Base-by-base conservation (phyloP, 352 stramenopile species). In the Globisporangium radiosum region DNA sequence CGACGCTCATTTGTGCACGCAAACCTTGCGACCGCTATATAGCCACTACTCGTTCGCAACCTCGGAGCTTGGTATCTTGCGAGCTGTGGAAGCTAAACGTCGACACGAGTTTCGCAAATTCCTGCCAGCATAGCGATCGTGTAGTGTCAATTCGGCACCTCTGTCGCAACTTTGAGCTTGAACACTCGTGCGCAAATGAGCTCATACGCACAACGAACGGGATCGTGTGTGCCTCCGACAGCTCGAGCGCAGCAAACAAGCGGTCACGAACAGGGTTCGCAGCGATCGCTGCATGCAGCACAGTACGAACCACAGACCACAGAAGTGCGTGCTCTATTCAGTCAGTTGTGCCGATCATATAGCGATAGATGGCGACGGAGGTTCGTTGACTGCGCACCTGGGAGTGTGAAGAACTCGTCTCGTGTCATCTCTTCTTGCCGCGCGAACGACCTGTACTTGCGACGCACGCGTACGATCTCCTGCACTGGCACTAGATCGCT, bases 61-160 rank as follows among this genome's bases (percentile, higher is more conserved):
- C 75, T 75, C 71, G 68, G 36, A 82, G 65, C 44, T 86, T 88
- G 38, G 56, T 42, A 10, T 85, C 75, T 33, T 73, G 72, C 0
- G 68, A 67, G 54, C 73, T 86, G 60, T 83, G 67, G 58, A 73
- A 88, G 74, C 78, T 88, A 64, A 84, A 86, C 39, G 67, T 66
- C 0, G 75, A 65, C 17, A 82, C 48, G 25, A 88, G 81, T 33
- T 69, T 75, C 33, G 70, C 68, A 44, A 88, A 88, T 37, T 88
- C 78, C 78, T 88, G 39, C 11, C 3, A 10, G 17, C 17, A 19
- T 19, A 19, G 17, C 17, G 17, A 19, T 19, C 17, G 17, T 19
- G 17, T 19, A 19, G 17, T 19, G 17, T 19, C 17, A 19, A 19
- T 19, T 19, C 17, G 17, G 17, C 17, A 19, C 17, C 17, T 19